phyloP scores from a whole-genome alignment of 1,139 yeast genomes.

The Geotrichum australiense region DNA sequence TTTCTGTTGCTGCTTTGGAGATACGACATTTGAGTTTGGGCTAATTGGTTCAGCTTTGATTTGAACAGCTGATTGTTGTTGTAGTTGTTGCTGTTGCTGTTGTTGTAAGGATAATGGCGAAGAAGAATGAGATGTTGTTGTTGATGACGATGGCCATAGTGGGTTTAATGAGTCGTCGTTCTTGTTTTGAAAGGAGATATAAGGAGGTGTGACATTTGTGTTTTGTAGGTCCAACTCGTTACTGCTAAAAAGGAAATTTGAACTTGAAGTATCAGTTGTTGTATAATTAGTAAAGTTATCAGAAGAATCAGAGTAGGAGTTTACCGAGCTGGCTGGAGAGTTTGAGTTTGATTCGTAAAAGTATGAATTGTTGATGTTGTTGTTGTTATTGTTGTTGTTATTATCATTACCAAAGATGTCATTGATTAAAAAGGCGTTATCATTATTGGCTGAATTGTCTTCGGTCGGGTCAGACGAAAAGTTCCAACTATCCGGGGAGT shows the following conservation, averaged over 20 bases:
- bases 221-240: neutral
- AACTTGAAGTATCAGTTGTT: neutral
- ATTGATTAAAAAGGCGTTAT: constrained; percentile 1
- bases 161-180: too few species aligned
- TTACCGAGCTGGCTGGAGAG: constrained; percentile 5
- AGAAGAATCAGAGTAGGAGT: constrained; percentile 7
- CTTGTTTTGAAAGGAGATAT: too few species aligned
- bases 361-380: constrained; percentile 5
- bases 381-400: constrained; percentile 2
- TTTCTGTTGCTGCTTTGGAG: neutral
- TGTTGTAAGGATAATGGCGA: too few species aligned
- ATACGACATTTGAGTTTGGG: too few species aligned
- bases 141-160: too few species aligned
- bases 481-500: constrained; percentile 4
- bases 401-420: neutral
- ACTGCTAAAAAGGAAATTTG: constrained; percentile 1
- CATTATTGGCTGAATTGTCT: constrained; percentile 2
- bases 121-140: too few species aligned
- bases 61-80: neutral
- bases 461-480: too few species aligned
- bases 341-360: constrained; percentile 5
- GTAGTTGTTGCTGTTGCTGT: too few species aligned
- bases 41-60: neutral
- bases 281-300: constrained; percentile 2
- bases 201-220: too few species aligned